Conservation (phyloP, 345 rosid genomes). For the Heritiera littoralis region DNA sequence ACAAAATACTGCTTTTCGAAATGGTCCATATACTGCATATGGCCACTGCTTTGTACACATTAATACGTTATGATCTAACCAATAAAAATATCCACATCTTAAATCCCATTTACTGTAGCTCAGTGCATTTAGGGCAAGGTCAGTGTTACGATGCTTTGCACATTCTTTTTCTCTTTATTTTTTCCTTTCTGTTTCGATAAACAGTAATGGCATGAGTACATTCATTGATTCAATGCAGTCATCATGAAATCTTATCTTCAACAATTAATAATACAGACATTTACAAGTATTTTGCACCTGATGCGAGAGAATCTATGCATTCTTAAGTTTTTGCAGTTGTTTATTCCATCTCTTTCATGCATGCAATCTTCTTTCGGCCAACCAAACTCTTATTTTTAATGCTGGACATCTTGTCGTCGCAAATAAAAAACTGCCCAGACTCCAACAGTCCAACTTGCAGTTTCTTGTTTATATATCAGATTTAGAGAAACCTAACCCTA, state of each 20-base stretch:
- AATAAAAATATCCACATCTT: too few relatives aligned
- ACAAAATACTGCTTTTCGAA: too few relatives aligned
- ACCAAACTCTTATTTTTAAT: not conserved
- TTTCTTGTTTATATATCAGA: not conserved
- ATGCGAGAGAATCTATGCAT: slow-evolving; percentile 16
- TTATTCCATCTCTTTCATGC: not conserved
- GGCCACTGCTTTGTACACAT: too few relatives aligned
- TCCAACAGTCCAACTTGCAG: not conserved
- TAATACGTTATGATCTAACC: too few relatives aligned
- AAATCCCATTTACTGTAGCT: not conserved
- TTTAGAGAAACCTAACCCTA: not conserved
- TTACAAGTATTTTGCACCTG: slow-evolving; percentile 8
- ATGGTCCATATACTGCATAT: too few relatives aligned
- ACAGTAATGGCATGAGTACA: not conserved
- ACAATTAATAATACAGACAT: slow-evolving; percentile 10
- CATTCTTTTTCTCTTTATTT: not conserved
- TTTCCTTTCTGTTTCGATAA: not conserved
- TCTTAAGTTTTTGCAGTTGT: not conserved
- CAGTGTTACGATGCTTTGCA: not conserved
- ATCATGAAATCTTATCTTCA: slow-evolving; percentile 9
- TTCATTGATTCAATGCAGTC: slow-evolving; percentile 21
- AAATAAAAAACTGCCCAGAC: not conserved
- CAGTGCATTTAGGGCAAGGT: not conserved
- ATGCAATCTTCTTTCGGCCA: slow-evolving; percentile 10
- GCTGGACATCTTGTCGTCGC: not conserved